Base-by-base conservation (phyloP, 768 basidiomycete species). In the Boletus subcaerulescens region DNA sequence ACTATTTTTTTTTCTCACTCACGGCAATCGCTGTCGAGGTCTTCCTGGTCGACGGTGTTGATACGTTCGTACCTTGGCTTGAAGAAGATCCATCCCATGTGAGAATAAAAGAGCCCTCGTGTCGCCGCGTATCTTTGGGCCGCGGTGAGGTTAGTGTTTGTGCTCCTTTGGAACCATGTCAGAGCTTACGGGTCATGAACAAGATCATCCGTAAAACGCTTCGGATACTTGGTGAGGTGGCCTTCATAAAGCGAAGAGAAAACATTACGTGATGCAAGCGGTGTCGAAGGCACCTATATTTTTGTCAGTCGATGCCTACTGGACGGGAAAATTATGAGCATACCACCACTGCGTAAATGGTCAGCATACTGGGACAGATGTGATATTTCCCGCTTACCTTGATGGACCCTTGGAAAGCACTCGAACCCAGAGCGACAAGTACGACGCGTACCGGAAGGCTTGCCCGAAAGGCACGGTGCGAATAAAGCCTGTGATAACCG, bases 1-100 rank as follows among this genome's bases (percentile, higher is more conserved):
- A 15, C 17, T n/a, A 24, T 4, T 32, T 55, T 44, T 26, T 50
- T 55, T 44, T 26, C 29, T 41, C 38, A 57, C 56, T 57, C 55
- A 57, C 47, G 56, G 7, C 24, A 36, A 39, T 52, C 56, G 17
- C 13, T 38, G 12, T 49, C 38, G 18, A 57, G 55, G 38, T 57
- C 56, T 32, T 57, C 48, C 14, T 40, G 42, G 32, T 57, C 56
- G 32, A 57, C 32, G 24, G 48, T 41, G 22, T 45, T 32, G 18
- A 57, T 49, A 18, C 47, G 55, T 33, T 49, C 48, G n/a, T 57
- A 57, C 39, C 12, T 57, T 50, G 47, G 55, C 9, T 49, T 57
- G 55, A 57, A 57, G 47, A 57, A 57, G 24, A 57, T 48, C 55
- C 56, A 57, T 35, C 56, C 56, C 43, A 57, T 50, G 43, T 57